Base-by-base conservation (phyloP, 805 yeast genomes). In the Yarrowia sp. region DNA sequence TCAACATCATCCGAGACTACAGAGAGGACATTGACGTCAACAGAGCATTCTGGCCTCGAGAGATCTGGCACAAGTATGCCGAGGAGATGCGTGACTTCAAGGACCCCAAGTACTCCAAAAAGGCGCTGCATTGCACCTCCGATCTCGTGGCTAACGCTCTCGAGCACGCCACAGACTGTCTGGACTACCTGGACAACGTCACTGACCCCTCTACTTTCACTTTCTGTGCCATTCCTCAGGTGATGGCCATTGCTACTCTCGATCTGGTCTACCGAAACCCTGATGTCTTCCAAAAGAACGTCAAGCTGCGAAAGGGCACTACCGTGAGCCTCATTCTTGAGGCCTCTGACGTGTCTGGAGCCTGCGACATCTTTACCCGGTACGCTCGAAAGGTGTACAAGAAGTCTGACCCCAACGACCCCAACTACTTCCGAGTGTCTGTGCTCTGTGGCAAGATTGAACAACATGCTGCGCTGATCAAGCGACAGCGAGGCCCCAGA, bases 161-260 rank as follows among this genome's bases (percentile, higher is more conserved):
- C 73, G 80, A 78, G 33, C 98, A 93, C 72, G 92, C 84, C 43
- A 83, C 83, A 63, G 95, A 90, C 72, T 88, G 86, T 35, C 81
- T 95, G 70, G 82, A 83, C 61, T 95, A 89, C 74, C 80, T 95
- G 65, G 83, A 93, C 15, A 80, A 86, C 67, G 83, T 95, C 58
- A 83, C 83, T 66, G 99, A 95, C 74, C 89, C 88, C 67, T 85
- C 96, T 1, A 78, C 87, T 58, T 95, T 91, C 80, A 88, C 86
- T 71, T 95, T 95, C 80, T 92, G 98, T 79, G 90, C 98, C 10
- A 95, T 95, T 73, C 99, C 99, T 17, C 99, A 95, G 78, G 98
- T 93, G 17, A 95, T 95, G 99, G 97, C 98, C 41, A 89, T 95
- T 75, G 98, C 99, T 14, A 91, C 98, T 0, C 81, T 95, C 70